phyloP scores from a whole-genome alignment of 2,329 filamentous ascomycete species.

The Talaromyces sp. region DNA sequence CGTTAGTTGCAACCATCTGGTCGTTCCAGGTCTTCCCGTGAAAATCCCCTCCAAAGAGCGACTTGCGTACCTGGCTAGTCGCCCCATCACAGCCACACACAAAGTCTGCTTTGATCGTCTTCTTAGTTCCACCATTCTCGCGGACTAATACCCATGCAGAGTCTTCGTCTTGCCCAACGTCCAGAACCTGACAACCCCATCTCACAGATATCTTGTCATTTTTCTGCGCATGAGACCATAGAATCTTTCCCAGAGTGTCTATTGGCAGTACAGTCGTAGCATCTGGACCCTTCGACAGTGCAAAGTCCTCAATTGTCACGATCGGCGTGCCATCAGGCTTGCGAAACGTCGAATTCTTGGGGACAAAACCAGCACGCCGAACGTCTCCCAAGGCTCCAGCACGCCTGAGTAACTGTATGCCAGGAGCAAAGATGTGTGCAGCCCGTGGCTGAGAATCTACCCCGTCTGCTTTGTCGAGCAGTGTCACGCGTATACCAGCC shows the following conservation, averaged over 20 bases:
- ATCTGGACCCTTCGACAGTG: slow-evolving; percentile 26
- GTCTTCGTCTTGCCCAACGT: slow-evolving; percentile 43
- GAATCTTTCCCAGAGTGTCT: slow-evolving; percentile 38
- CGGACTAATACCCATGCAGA: slow-evolving; percentile 40
- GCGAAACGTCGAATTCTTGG: slow-evolving; percentile 42
- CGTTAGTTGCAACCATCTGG: slow-evolving; percentile 60
- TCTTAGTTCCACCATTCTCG: slow-evolving; percentile 11
- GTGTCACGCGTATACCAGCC: too few relatives aligned
- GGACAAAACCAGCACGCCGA: slow-evolving; percentile 8
- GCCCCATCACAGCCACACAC: slow-evolving; percentile 53
- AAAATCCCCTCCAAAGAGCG: slow-evolving; percentile 50
- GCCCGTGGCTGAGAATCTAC: too few relatives aligned
- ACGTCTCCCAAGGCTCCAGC: background rate
- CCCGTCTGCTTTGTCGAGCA: too few relatives aligned
- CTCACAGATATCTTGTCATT: slow-evolving; percentile 30
- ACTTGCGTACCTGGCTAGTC: slow-evolving; percentile 38
- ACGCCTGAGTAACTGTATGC: background rate
- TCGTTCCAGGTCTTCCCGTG: slow-evolving; percentile 57
- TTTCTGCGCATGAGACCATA: slow-evolving; percentile 34
- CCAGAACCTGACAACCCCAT: slow-evolving; percentile 47
- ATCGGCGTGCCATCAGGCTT: slow-evolving; percentile 33
- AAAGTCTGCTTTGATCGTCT: slow-evolving; percentile 42
- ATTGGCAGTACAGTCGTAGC: slow-evolving; percentile 43
- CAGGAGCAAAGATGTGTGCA: too few relatives aligned
- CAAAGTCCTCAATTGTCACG: slow-evolving; percentile 21